These are phyloP conservation scores for Diaporthe caulivora DNA, from an alignment of 2,329 filamentous ascomycete species.

Conservation along the genomic window DNA sequence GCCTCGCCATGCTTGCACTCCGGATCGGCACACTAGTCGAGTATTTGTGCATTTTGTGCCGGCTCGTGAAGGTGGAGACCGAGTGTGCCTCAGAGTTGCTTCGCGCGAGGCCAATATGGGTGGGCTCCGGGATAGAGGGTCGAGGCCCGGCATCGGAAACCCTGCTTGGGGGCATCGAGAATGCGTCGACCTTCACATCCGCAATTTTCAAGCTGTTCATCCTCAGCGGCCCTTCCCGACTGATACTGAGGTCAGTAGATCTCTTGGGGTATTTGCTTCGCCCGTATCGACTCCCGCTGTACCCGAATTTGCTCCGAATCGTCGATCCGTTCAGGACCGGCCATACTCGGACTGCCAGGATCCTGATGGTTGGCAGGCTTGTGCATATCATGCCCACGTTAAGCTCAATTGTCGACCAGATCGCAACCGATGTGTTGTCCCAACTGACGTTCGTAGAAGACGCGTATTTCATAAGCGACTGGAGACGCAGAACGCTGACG, in stretches of 20 bases:
- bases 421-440: constrained; percentile 47
- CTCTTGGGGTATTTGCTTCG: constrained; percentile 8
- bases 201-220: constrained; percentile 15
- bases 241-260: constrained; percentile 10
- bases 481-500: constrained; percentile 49
- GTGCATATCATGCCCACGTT: constrained; percentile 51
- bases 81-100: constrained; percentile 14
- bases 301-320: constrained; percentile 14
- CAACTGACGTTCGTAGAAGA: constrained; percentile 48
- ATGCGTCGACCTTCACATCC: neutral
- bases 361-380: neutral
- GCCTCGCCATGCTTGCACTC: constrained; percentile 10
- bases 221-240: neutral
- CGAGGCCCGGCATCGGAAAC: neutral
- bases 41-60: constrained; percentile 21
- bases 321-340: constrained; percentile 5
- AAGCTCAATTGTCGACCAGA: constrained; percentile 52
- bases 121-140: neutral
- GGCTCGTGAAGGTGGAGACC: neutral
- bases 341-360: neutral
- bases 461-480: constrained; percentile 46
- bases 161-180: neutral
- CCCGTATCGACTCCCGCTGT: constrained; percentile 17
- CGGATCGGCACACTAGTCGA: constrained; percentile 6
- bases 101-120: neutral